phyloP scores from a whole-genome alignment of 208 protist genomes.

The Acanthamoeba culbertsoni region DNA sequence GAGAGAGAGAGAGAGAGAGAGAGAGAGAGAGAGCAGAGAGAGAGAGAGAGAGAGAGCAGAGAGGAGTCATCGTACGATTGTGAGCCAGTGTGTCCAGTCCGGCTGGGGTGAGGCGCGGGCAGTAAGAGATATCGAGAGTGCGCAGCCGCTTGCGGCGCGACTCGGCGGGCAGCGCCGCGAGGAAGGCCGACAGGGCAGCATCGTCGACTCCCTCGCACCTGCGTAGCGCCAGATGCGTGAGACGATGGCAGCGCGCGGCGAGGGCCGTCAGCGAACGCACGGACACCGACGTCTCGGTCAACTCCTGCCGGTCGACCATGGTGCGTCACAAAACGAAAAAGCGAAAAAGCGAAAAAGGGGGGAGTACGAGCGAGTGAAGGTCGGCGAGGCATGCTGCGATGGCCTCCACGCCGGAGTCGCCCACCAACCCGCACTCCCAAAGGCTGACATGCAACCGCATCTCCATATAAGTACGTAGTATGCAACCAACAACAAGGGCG shows the following conservation, averaged over 20 bases:
- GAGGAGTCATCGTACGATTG: slow-evolving; percentile 12
- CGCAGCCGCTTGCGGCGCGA: background rate
- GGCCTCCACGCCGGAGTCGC: background rate
- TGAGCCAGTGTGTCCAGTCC: background rate
- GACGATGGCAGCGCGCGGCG: background rate
- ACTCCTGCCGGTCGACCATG: too few relatives aligned
- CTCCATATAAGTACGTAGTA: background rate
- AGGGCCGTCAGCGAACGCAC: background rate
- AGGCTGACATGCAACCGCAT: background rate
- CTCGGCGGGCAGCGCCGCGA: background rate
- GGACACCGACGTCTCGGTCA: background rate
- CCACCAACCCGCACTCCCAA: background rate
- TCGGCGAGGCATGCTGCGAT: background rate
- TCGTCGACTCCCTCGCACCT: background rate
- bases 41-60: too few relatives aligned
- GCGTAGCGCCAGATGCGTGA: background rate
- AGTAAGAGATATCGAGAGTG: slow-evolving; percentile 9
- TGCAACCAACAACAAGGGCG: background rate
- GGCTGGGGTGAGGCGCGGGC: background rate
- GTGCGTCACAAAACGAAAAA: too few relatives aligned
- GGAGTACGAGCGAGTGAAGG: background rate
- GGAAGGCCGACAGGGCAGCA: background rate
- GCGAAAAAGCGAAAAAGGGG: too few relatives aligned
- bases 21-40: too few relatives aligned
- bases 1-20: too few relatives aligned